Percentiles rank a stretch among this genome's conserved stretches.
Evolutionary conservation across 1,284 basidiomycete species (phyloP).

Genomic region (Naganishia sp.): DNA sequence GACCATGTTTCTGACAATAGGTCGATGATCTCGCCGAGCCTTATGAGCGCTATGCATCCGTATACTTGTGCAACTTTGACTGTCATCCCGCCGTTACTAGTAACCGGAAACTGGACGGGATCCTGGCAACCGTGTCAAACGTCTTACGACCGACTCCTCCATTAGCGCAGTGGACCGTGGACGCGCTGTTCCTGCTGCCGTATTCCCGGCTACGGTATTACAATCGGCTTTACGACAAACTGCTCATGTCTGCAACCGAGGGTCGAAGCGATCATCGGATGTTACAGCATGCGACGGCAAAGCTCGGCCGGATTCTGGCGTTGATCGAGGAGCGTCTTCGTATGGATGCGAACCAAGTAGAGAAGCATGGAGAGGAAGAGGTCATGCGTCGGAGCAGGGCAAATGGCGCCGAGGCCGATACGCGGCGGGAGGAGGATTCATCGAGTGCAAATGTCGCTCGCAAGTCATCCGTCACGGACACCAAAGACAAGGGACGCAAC

Average conservation of each 20-base stretch:
- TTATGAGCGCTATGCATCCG: constrained; percentile 77
- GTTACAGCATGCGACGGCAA: constrained; percentile 63
- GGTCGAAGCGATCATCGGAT: constrained; percentile 85
- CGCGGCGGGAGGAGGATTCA: too few relatives aligned
- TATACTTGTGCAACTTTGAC: constrained; percentile 78
- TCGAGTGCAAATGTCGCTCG: too few relatives aligned
- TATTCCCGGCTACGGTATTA: constrained; percentile 85
- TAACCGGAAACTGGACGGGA: constrained; percentile 69
- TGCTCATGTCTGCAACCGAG: constrained; percentile 83
- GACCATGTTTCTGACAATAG: constrained; percentile 55
- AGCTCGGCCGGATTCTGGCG: constrained; percentile 71
- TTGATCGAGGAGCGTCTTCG: constrained; percentile 65
- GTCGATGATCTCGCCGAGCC: constrained; percentile 85
- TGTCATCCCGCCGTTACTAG: constrained; percentile 72
- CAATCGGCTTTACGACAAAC: constrained; percentile 81
- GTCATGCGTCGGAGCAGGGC: background rate
- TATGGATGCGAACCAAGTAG: constrained; percentile 47
- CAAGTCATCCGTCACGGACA: background rate
- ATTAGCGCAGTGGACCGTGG: constrained; percentile 71
- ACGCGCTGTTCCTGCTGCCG: constrained; percentile 82
- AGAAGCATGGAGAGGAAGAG: constrained; percentile 6
- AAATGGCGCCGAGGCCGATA: background rate
- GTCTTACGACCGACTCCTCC: constrained; percentile 41
- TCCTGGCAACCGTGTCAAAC: constrained; percentile 56
- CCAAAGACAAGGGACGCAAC: constrained; percentile 10